These are phyloP conservation scores for Globisporangium acanthophoron DNA, from an alignment of 352 stramenopile species.

Conservation along the genomic window DNA sequence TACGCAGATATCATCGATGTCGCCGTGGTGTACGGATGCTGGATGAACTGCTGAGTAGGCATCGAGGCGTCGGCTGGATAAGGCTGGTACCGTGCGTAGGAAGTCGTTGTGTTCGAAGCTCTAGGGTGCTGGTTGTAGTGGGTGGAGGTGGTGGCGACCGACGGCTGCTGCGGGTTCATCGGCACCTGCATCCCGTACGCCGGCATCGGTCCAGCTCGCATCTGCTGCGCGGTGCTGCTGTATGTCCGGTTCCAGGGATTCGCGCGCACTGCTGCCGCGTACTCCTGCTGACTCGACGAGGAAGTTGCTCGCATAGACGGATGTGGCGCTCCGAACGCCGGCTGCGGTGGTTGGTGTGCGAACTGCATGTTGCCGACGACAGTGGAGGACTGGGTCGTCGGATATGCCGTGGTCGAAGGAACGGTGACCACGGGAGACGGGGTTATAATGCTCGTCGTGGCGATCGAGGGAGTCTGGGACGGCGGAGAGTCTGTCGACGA, in stretches of 20 bases:
- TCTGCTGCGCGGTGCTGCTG: neutral
- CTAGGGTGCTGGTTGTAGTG: neutral
- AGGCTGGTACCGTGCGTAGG: neutral
- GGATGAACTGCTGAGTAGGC: neutral
- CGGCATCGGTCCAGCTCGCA: neutral
- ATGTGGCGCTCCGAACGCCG: neutral
- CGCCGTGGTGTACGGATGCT: neutral
- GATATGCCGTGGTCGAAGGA: neutral
- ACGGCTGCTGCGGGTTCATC: neutral
- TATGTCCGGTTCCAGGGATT: neutral
- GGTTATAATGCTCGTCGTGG: neutral
- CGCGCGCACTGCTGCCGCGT: neutral
- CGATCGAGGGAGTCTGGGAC: neutral
- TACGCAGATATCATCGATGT: neutral
- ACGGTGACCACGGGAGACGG: too few relatives aligned
- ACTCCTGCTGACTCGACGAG: neutral
- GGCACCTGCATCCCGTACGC: slow-evolving; percentile 1
- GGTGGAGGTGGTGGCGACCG: neutral
- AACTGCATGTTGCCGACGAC: neutral
- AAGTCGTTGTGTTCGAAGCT: neutral
- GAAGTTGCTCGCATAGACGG: neutral
- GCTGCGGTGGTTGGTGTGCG: neutral
- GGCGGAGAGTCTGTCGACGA: neutral
- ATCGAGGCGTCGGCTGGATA: neutral
- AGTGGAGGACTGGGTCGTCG: neutral